Conservation (phyloP, 352 stramenopile genomes). For the Halophytophthora batemanensis region DNA sequence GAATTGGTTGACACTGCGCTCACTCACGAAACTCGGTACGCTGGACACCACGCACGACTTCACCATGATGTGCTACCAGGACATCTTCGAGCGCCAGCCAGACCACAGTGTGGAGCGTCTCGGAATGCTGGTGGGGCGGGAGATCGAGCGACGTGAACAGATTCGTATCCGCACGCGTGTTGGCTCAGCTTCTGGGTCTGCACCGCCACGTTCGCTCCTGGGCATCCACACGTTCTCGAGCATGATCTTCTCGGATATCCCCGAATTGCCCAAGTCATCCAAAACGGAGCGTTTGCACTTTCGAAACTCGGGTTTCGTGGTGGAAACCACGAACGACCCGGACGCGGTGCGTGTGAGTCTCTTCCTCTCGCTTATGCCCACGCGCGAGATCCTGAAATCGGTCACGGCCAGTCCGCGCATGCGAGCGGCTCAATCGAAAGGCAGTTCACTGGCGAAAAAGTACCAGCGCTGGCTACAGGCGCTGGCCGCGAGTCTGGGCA, state of each 20-base stretch:
- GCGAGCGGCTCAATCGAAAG: conserved; percentile 23
- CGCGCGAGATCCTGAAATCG: conserved; percentile 38
- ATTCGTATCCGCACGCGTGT: neutral
- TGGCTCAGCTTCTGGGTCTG: conserved; percentile 4
- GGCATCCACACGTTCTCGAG: conserved; percentile 56
- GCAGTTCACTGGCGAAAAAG: conserved; percentile 30
- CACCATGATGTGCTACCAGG: conserved; percentile 63
- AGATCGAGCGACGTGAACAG: conserved; percentile 13
- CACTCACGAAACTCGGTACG: conserved; percentile 28
- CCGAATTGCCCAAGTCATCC: conserved; percentile 38
- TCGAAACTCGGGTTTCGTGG: conserved; percentile 52
- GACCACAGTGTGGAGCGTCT: conserved; percentile 27
- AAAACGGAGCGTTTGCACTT: conserved; percentile 53
- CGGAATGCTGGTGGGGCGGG: conserved; percentile 15
- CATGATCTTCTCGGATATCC: conserved; percentile 68
- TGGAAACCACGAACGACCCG: conserved; percentile 30
- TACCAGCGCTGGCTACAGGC: conserved; percentile 61
- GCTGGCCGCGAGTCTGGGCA: conserved; percentile 32
- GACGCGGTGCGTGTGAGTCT: conserved; percentile 44
- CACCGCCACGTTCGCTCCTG: conserved; percentile 36
- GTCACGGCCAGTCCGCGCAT: conserved; percentile 30
- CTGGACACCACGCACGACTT: conserved; percentile 47
- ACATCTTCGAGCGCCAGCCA: conserved; percentile 46
- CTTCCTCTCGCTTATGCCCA: conserved; percentile 53
- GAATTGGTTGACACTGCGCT: conserved; percentile 49